These are phyloP conservation scores for Bassia scoparia DNA, from an alignment of 148 eudicot genomes.

Conservation along the genomic window DNA sequence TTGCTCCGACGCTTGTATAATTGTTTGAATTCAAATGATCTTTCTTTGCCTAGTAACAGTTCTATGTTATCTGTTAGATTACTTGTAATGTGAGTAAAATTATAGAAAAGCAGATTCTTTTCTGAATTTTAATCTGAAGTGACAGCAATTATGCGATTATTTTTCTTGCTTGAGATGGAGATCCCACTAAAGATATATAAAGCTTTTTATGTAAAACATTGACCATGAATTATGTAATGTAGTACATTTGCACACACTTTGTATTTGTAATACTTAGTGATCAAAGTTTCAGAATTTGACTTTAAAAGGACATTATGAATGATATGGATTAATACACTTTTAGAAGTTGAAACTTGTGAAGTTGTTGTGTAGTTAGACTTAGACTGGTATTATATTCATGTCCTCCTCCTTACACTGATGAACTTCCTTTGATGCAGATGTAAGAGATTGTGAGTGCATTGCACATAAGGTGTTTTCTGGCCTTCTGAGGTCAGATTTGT, in stretches of 20 bases:
- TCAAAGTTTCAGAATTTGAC: neutral
- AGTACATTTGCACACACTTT: neutral
- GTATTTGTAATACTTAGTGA: neutral
- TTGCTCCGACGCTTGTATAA: neutral
- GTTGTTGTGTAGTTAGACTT: neutral
- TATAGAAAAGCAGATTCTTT: neutral
- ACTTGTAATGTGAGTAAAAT: neutral
- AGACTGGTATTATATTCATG: neutral
- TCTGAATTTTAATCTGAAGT: neutral
- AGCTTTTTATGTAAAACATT: neutral
- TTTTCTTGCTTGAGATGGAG: too few relatives aligned
- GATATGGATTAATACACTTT: neutral
- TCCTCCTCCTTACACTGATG: slow-evolving; percentile 14
- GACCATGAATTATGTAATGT: neutral
- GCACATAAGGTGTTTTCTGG: slow-evolving; percentile 66
- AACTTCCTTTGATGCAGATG: slow-evolving; percentile 38
- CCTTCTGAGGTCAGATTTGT: slow-evolving; percentile 59
- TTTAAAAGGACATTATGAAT: neutral
- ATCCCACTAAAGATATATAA: neutral
- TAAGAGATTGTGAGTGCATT: slow-evolving; percentile 61
- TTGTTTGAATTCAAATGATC: neutral
- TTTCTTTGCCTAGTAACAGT: too few relatives aligned
- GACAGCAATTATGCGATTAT: too few relatives aligned
- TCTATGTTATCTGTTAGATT: neutral
- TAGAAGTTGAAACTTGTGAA: neutral